Base-by-base conservation (phyloP, 352 stramenopile genomes). In the Phytopythium montanum region DNA sequence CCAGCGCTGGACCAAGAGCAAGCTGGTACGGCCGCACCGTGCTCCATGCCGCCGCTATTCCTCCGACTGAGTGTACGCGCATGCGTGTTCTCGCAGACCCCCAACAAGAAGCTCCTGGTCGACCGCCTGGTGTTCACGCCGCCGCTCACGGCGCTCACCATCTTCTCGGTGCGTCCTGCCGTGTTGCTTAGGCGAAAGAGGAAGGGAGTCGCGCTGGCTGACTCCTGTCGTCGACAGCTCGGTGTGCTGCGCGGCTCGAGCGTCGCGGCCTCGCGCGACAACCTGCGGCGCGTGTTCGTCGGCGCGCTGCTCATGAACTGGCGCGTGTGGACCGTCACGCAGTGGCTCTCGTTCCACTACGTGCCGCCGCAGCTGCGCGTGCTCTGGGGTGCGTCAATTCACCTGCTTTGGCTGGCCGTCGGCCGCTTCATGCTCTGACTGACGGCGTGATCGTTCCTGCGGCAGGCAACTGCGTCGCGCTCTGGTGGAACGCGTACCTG, bases 401-500 rank as follows among this genome's bases (percentile, higher is more conserved):
- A 48, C 21, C 18, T 13, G 8, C 44, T 45, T 18, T 45, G 38
- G 23, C 38, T 1, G 38, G 49, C 18, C 29, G 23, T 33, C 31
- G 10, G 64, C 48, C 13, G 52, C 60, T 29, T 59, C 58, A n/a
- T n/a, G n/a, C n/a, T n/a, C n/a, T n/a, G n/a, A n/a, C n/a, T n/a
- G n/a, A n/a, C 29, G 29, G 29, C 29, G 29, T 9, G 29, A 9
- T 9, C 29, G 4, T 4, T 34, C 31, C 31, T 36, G 5, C 56
- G 45, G 14, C 59, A 91, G 81, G 79, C 60, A 90, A 90, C 55
- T 73, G 70, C 54, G 63, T 88, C 33, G 79, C 79, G 29, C 76
- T 92, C 29, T 90, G 79, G 81, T 92, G 81, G 81, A 92, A 88
- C 59, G 73, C 78, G 66, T 92, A 92, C 66, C 65, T 92, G 54